A percentile compares a stretch with the other conserved stretches of the same genome.
Evolutionary conservation across 305 asterid genomes (phyloP).

Genomic region (Striga hermonthica): DNA sequence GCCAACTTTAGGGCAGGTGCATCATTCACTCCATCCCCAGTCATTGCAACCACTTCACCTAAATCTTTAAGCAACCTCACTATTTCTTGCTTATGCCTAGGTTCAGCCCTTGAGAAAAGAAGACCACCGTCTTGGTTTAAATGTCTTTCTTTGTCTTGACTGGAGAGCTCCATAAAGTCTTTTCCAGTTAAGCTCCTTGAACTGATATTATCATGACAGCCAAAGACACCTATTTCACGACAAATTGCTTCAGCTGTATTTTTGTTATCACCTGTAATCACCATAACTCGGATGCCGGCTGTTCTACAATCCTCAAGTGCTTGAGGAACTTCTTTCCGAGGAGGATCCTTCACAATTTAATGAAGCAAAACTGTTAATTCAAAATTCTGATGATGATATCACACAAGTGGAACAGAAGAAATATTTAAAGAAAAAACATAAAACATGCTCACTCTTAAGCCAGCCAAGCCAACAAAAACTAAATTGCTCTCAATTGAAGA

Average conservation of each 20-base stretch:
- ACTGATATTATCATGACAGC: conserved; percentile 57
- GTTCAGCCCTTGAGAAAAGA: conserved; percentile 93
- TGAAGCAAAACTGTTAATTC: conserved; percentile 27
- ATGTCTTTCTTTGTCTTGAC: conserved; percentile 47
- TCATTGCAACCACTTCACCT: conserved; percentile 96
- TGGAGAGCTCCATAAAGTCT: conserved; percentile 60
- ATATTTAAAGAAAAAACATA: neutral
- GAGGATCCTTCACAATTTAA: conserved; percentile 64
- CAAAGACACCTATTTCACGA: conserved; percentile 88
- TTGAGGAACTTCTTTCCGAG: conserved; percentile 82
- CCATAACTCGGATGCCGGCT: conserved; percentile 90
- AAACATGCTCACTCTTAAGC: conserved; percentile 73
- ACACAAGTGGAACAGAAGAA: neutral
- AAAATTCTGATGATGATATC: conserved; percentile 28
- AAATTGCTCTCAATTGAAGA: conserved; percentile 78
- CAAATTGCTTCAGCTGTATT: conserved; percentile 91
- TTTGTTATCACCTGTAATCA: conserved; percentile 87
- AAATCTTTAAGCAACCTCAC: conserved; percentile 86
- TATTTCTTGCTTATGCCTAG: conserved; percentile 88
- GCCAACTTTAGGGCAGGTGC: conserved; percentile 93
- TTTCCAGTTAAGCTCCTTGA: conserved; percentile 75
- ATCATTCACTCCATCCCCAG: conserved; percentile 96
- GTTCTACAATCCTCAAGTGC: conserved; percentile 87
- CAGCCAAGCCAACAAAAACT: conserved; percentile 88
- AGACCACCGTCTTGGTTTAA: conserved; percentile 72